Evolutionary conservation across 2,329 filamentous ascomycete species (phyloP), one percentile per base, ranked within the genome.

Genomic region (Podosphaera leucotricha): DNA sequence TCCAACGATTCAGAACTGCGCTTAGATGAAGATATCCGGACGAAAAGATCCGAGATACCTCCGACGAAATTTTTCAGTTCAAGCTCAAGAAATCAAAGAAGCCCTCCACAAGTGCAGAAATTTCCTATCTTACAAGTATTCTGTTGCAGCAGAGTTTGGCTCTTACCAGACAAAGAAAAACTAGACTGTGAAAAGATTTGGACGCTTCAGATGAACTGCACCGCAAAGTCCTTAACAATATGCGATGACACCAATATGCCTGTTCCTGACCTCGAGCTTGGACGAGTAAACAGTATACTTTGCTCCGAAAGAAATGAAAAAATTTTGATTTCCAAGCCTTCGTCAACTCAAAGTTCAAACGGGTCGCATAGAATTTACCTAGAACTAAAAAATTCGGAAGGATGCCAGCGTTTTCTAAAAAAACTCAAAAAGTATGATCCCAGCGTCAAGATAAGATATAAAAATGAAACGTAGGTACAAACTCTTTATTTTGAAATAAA

Each of bases 301-400:
- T 21, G 19, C 20, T 41, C 20, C 10, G 19, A n/a, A 15, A 2
- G 18, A 16, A 19, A n/a, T 8, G 38, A 15, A n/a, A 41, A 41
- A 41, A 22, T 41, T n/a, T 15, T 41, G 8, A 41, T 41, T 24
- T 24, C 4, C 10, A 41, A 41, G 21, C 38, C 38, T 15, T 7
- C 21, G 2, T 41, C 38, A 24, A n/a, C 38, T 15, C 38, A 37
- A 13, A 6, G 13, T 11, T 22, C 37, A 8, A 22, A 33, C 15
- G 20, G 38, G 4, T 33, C 33, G 6, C 39, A 19, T 18, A 21
- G 43, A 30, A 30, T 47, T 2, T 44, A 30, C 15, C 13, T 48
- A 5, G 40, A 50, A 19, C 24, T 47, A 11, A 11, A n/a, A 15
- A 18, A 19, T 22, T 11, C 26, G 5, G 35, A 43, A 36, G 42